These are phyloP conservation scores for Tolypocladium tropicale DNA, from an alignment of 2,329 filamentous ascomycete species.

Conservation along the genomic window DNA sequence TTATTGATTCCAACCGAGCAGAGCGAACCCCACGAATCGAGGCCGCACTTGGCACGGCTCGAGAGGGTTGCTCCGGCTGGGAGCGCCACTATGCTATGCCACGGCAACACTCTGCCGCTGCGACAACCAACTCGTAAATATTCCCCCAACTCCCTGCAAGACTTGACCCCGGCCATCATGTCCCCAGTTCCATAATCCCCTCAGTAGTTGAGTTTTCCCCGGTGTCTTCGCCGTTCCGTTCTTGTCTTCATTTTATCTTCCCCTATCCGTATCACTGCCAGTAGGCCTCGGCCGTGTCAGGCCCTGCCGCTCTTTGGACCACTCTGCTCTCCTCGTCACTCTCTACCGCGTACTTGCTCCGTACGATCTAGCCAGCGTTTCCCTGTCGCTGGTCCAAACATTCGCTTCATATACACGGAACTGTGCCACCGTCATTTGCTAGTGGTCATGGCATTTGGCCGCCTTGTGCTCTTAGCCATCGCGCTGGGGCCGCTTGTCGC, in stretches of 20 bases:
- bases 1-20: background rate
- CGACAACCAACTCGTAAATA: background rate
- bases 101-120: background rate
- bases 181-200: background rate
- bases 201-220: background rate
- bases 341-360: background rate
- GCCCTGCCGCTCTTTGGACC: background rate
- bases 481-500: slow-evolving; percentile 11
- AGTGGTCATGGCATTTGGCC: slow-evolving; percentile 11
- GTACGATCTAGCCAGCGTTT: background rate
- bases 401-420: background rate
- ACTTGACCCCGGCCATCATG: background rate
- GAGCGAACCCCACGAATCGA: background rate
- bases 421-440: background rate
- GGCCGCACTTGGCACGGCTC: background rate
- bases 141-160: background rate
- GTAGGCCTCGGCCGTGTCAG: background rate
- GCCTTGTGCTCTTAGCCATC: slow-evolving; percentile 13
- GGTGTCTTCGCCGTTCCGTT: background rate
- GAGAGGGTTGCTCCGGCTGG: background rate
- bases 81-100: too few species aligned
- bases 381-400: background rate
- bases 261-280: background rate
- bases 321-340: background rate
- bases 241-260: background rate